Percentiles rank a stretch among this genome's conserved stretches.
Evolutionary conservation across 257 asterid genomes (phyloP).

Genomic region (Salvia rosmarinus): DNA sequence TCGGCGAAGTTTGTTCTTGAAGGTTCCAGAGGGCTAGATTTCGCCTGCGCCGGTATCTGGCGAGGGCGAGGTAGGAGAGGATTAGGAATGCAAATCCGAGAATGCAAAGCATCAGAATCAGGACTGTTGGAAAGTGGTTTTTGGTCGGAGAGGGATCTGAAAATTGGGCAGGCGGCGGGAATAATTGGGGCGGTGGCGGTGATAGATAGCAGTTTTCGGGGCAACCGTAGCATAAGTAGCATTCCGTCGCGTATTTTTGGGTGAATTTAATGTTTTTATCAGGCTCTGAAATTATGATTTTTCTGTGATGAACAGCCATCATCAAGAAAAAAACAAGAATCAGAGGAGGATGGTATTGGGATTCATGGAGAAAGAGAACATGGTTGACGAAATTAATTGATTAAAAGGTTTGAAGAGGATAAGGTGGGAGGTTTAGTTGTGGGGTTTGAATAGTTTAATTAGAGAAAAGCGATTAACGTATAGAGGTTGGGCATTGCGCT

Average conservation of each 20-base stretch:
- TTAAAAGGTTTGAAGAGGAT: constrained; percentile 21
- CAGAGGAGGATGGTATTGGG: background rate
- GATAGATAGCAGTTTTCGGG: constrained; percentile 32
- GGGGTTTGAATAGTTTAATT: constrained; percentile 20
- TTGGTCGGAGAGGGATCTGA: background rate
- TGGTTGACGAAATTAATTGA: background rate
- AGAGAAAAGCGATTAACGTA: constrained; percentile 36
- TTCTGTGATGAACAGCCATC: constrained; percentile 46
- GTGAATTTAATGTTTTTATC: background rate
- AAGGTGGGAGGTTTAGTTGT: constrained; percentile 28
- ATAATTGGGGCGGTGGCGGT: constrained; percentile 21
- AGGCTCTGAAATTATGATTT: constrained; percentile 26
- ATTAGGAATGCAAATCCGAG: constrained; percentile 53
- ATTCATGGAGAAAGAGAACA: background rate
- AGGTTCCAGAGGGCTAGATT: background rate
- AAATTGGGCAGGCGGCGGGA: constrained; percentile 20
- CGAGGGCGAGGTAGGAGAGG: constrained; percentile 50
- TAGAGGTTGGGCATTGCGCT: constrained; percentile 28
- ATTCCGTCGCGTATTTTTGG: background rate
- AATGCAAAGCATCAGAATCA: constrained; percentile 58
- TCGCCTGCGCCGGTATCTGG: constrained; percentile 39
- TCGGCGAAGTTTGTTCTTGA: constrained; percentile 37
- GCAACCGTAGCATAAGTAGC: constrained; percentile 37
- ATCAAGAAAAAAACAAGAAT: background rate
- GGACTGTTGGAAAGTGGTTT: constrained; percentile 35